A percentile compares a stretch with the other conserved stretches of the same genome.
These are phyloP conservation scores for Ceratobasidium sp. DNA, from an alignment of 1,284 basidiomycete genomes.

Conservation along the genomic window DNA sequence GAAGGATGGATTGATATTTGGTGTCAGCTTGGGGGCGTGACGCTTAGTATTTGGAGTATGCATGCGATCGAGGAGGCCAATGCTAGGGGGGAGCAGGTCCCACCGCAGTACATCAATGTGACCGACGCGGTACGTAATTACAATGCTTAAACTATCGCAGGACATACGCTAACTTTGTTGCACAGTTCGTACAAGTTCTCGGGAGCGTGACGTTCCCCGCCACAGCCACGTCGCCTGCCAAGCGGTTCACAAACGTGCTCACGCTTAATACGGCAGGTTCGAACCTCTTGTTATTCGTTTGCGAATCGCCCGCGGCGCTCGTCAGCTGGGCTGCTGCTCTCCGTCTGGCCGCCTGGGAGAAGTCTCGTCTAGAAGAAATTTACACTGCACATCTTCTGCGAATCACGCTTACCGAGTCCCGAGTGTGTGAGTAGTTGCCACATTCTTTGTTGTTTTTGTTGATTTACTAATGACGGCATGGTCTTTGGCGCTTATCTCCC, in stretches of 20 bases:
- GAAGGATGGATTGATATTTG: slow-evolving; percentile 94
- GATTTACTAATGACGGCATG: slow-evolving; percentile 22
- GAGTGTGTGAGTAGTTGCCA: slow-evolving; percentile 60
- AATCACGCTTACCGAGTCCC: slow-evolving; percentile 70
- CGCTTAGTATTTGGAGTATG: slow-evolving; percentile 93
- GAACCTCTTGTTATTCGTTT: slow-evolving; percentile 92
- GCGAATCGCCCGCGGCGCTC: slow-evolving; percentile 77
- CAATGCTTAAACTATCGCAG: background rate
- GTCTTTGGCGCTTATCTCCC: slow-evolving; percentile 21
- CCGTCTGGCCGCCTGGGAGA: slow-evolving; percentile 94
- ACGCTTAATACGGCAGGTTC: slow-evolving; percentile 95
- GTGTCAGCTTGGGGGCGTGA: slow-evolving; percentile 94
- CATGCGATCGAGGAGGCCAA: slow-evolving; percentile 85
- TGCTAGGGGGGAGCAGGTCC: slow-evolving; percentile 83
- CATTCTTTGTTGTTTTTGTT: slow-evolving; percentile 35
- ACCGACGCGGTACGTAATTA: slow-evolving; percentile 81
- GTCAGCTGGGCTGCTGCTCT: slow-evolving; percentile 94
- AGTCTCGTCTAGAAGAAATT: slow-evolving; percentile 94
- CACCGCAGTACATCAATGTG: slow-evolving; percentile 87
- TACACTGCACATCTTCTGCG: slow-evolving; percentile 95
- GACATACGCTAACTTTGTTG: slow-evolving; percentile 51
- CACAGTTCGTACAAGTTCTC: slow-evolving; percentile 78
- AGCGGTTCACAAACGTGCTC: slow-evolving; percentile 83
- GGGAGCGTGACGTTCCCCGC: slow-evolving; percentile 77
- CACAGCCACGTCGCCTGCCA: slow-evolving; percentile 63